Percentiles rank a stretch among this genome's conserved stretches.
Evolutionary conservation across 2,329 filamentous ascomycete genomes (phyloP).

Genomic region (Penicillium olsonii): DNA sequence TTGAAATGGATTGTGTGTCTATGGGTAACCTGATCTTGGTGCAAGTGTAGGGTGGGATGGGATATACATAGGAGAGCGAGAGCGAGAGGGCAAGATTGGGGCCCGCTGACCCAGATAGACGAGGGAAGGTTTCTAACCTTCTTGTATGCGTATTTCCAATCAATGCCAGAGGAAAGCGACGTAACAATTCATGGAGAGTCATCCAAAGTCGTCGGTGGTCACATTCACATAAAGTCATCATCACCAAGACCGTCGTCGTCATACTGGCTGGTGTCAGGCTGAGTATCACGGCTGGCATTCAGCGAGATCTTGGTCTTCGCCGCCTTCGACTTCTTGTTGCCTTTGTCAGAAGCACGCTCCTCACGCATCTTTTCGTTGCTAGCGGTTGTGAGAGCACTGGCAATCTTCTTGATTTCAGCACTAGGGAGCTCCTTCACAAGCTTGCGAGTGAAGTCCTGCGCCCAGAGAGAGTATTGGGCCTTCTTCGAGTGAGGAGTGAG

Average conservation of each 20-base stretch:
- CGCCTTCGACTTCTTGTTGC: constrained; percentile 94
- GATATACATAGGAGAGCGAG: constrained; percentile 17
- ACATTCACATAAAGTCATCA: constrained; percentile 52
- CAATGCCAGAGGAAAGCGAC: constrained; percentile 6
- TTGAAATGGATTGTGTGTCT: constrained; percentile 13
- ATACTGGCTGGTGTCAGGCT: constrained; percentile 72
- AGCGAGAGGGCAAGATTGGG: background rate
- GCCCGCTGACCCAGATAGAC: background rate
- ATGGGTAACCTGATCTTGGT: constrained; percentile 17
- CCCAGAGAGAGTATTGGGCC: constrained; percentile 84
- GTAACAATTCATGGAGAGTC: constrained; percentile 16
- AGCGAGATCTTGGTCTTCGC: constrained; percentile 91
- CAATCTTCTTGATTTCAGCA: constrained; percentile 95
- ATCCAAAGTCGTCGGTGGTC: constrained; percentile 3
- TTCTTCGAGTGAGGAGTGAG: constrained; percentile 77
- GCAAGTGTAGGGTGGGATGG: background rate
- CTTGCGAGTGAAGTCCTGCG: constrained; percentile 87
- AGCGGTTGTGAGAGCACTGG: constrained; percentile 81
- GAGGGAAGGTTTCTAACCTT: background rate
- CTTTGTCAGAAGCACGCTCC: constrained; percentile 92
- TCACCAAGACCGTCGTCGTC: constrained; percentile 81
- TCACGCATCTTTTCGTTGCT: constrained; percentile 99
- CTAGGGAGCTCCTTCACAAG: constrained; percentile 84
- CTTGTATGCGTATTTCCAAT: constrained; percentile 14
- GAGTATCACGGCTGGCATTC: constrained; percentile 61